phyloP scores from a whole-genome alignment of 2,329 filamentous ascomycete genomes.

The Coniella vitis region DNA sequence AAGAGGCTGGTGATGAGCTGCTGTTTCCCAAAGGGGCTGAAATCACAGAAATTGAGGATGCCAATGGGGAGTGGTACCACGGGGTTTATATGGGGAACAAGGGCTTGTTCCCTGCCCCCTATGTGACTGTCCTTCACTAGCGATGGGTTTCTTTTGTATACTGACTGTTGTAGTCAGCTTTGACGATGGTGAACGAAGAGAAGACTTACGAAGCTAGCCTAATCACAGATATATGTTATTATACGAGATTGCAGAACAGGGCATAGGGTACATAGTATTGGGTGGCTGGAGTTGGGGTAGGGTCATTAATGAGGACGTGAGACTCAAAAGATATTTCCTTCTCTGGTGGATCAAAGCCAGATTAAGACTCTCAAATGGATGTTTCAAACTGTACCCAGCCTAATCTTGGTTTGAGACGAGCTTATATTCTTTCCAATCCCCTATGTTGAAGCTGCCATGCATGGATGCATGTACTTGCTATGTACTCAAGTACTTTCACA shows the following conservation, averaged over 20 bases:
- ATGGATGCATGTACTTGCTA: too few relatives aligned
- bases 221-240: neutral
- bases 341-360: too few relatives aligned
- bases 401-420: too few relatives aligned
- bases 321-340: too few relatives aligned
- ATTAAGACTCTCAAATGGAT: too few relatives aligned
- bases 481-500: too few relatives aligned
- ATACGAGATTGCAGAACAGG: neutral
- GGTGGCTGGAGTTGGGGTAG: neutral
- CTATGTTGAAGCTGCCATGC: too few relatives aligned
- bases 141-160: conserved; percentile 3
- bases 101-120: conserved; percentile 74
- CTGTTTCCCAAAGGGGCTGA: conserved; percentile 78
- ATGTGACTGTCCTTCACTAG: conserved; percentile 49
- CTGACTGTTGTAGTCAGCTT: conserved; percentile 1
- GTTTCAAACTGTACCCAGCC: too few relatives aligned
- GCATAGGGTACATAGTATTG: neutral
- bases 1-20: conserved; percentile 64
- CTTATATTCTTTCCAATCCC: too few relatives aligned
- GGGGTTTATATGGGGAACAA: conserved; percentile 76
- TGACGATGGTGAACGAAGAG: conserved; percentile 7
- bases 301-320: too few relatives aligned
- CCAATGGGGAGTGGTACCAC: conserved; percentile 87
- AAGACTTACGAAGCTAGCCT: neutral
- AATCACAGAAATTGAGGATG: conserved; percentile 74